Conservation (phyloP, 768 basidiomycete genomes). For the Hericium alpestre region DNA sequence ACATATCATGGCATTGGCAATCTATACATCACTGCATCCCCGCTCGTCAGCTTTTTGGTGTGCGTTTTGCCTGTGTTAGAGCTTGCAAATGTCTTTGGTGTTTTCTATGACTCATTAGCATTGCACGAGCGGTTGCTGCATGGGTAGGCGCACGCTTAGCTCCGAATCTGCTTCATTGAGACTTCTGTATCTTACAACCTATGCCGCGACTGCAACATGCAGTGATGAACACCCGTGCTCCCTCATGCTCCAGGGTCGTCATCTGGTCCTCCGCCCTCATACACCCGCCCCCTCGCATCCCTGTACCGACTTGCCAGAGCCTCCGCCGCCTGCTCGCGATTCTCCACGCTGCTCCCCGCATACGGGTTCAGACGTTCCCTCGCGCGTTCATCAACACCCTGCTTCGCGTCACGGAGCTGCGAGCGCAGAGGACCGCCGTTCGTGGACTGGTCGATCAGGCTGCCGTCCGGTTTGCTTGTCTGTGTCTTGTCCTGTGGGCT, state of each 20-base stretch:
- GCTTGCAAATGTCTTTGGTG: background rate
- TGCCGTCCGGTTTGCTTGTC: background rate
- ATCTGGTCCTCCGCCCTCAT: background rate
- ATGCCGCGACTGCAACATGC: background rate
- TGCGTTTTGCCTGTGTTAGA: background rate
- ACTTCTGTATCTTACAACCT: background rate
- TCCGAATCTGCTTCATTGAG: too few relatives aligned
- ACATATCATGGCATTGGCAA: background rate
- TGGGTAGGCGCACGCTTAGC: too few relatives aligned
- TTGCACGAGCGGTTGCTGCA: too few relatives aligned
- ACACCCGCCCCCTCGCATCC: constrained; percentile 7
- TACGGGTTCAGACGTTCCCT: background rate
- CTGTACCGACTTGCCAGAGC: constrained; percentile 10
- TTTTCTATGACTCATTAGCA: background rate
- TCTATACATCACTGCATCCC: constrained; percentile 1
- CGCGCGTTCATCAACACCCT: constrained; percentile 5
- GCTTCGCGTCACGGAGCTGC: constrained; percentile 2
- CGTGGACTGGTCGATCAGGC: constrained; percentile 1
- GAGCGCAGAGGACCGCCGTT: background rate
- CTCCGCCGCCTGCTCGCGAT: constrained; percentile 10
- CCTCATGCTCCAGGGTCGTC: constrained; percentile 2
- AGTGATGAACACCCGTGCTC: background rate
- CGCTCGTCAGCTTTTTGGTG: background rate
- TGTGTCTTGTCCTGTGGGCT: constrained; percentile 1
- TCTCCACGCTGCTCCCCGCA: constrained; percentile 8